These are phyloP conservation scores for Saccharomyces uvarum DNA, from an alignment of 1,139 yeast genomes.

Conservation along the genomic window DNA sequence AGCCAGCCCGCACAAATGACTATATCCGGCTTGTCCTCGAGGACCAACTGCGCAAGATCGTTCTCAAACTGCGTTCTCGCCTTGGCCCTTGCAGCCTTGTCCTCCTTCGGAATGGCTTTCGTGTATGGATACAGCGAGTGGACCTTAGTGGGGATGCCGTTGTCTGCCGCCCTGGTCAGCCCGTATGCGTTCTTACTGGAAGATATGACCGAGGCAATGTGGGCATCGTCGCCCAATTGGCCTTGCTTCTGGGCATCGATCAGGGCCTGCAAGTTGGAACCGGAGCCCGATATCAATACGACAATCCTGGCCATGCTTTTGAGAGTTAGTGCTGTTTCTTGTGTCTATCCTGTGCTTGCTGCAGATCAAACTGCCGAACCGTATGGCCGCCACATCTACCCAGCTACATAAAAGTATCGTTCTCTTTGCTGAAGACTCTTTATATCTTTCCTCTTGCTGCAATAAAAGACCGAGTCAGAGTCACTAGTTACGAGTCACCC, in stretches of 20 bases:
- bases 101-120: conserved; percentile 56
- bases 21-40: conserved; percentile 61
- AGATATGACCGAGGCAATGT: conserved; percentile 58
- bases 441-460: neutral
- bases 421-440: neutral
- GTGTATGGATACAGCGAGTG: conserved; percentile 74
- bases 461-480: neutral
- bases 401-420: neutral
- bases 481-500: neutral
- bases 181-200: conserved; percentile 82
- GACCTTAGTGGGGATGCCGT: conserved; percentile 57
- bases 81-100: conserved; percentile 43
- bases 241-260: conserved; percentile 67
- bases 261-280: conserved; percentile 87
- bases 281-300: conserved; percentile 89
- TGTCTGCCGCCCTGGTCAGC: conserved; percentile 62
- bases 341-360: neutral
- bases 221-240: conserved; percentile 37
- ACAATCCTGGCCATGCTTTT: conserved; percentile 36
- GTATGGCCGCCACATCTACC: neutral
- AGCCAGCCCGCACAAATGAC: conserved; percentile 99
- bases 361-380: neutral
- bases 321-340: neutral
- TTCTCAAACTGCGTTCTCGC: conserved; percentile 67
- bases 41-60: conserved; percentile 65